These are phyloP conservation scores for Teratosphaeria pseudoeucalypti DNA, from an alignment of 2,329 filamentous ascomycete species.

Conservation along the genomic window DNA sequence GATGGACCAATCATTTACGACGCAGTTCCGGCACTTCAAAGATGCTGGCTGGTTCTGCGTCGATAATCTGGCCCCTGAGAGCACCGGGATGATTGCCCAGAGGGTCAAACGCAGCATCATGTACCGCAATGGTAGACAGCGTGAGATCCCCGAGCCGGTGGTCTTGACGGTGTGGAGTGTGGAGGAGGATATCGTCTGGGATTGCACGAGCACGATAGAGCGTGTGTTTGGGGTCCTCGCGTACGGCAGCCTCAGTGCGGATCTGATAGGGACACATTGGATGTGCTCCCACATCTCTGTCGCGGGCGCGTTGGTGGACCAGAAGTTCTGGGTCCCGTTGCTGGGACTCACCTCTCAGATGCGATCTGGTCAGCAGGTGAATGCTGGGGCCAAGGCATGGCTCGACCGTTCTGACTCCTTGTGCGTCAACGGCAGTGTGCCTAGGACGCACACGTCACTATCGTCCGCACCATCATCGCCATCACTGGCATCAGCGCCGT, in stretches of 20 bases:
- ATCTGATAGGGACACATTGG: background rate
- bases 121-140: background rate
- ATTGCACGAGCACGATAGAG: background rate
- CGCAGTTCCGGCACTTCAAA: background rate
- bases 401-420: too few relatives aligned
- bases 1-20: background rate
- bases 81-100: background rate
- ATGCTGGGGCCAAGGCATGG: background rate
- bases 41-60: background rate
- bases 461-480: too few relatives aligned
- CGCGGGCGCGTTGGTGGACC: background rate
- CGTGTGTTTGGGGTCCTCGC: background rate
- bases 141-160: background rate
- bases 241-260: background rate
- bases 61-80: background rate
- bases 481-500: too few relatives aligned
- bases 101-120: background rate
- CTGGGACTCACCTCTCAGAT: background rate
- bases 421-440: too few relatives aligned
- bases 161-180: background rate
- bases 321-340: background rate
- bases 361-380: background rate
- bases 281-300: background rate
- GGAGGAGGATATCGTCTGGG: background rate
- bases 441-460: too few relatives aligned